phyloP scores from a whole-genome alignment of 2,329 filamentous ascomycete genomes.

The Furcasterigmium sp. region DNA sequence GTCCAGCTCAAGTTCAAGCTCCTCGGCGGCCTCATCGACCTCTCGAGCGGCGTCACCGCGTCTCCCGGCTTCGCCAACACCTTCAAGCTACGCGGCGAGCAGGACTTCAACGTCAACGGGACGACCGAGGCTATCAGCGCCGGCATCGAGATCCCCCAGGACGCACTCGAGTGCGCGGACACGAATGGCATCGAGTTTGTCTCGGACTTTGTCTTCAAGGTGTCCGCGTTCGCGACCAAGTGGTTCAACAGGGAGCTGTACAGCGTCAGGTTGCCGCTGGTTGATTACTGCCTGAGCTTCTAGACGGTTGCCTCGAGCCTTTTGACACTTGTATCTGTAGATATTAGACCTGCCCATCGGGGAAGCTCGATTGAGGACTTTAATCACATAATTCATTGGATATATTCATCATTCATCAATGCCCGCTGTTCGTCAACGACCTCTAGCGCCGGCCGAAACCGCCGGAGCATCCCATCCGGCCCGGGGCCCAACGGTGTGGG shows the following conservation, averaged over 20 bases:
- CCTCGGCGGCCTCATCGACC: slow-evolving; percentile 26
- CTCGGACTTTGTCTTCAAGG: slow-evolving; percentile 20
- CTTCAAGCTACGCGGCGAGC: slow-evolving; percentile 21
- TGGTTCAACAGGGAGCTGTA: slow-evolving; percentile 18
- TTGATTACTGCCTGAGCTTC: slow-evolving; percentile 11
- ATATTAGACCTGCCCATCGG: background rate
- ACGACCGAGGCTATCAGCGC: background rate
- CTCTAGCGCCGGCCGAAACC: background rate
- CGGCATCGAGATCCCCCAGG: slow-evolving; percentile 11
- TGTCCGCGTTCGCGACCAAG: slow-evolving; percentile 18
- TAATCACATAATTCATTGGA: no score
- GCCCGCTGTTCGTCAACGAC: no score
- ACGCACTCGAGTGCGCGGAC: slow-evolving; percentile 14
- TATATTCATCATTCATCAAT: no score
- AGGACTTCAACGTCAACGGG: slow-evolving; percentile 15
- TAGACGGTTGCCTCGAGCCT: background rate
- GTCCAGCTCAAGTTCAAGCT: slow-evolving; percentile 31
- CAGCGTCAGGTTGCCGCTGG: slow-evolving; percentile 9
- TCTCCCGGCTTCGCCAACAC: slow-evolving; percentile 29
- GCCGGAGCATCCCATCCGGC: background rate
- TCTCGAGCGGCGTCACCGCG: slow-evolving; percentile 30
- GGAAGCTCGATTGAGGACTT: background rate
- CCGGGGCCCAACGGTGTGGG: background rate
- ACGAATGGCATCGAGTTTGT: slow-evolving; percentile 15
- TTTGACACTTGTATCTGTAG: background rate